Evolutionary conservation across 371 early-diverging fungal species (phyloP), one percentile per base, ranked within the genome.

Genomic region (Mucor lusitanicus): DNA sequence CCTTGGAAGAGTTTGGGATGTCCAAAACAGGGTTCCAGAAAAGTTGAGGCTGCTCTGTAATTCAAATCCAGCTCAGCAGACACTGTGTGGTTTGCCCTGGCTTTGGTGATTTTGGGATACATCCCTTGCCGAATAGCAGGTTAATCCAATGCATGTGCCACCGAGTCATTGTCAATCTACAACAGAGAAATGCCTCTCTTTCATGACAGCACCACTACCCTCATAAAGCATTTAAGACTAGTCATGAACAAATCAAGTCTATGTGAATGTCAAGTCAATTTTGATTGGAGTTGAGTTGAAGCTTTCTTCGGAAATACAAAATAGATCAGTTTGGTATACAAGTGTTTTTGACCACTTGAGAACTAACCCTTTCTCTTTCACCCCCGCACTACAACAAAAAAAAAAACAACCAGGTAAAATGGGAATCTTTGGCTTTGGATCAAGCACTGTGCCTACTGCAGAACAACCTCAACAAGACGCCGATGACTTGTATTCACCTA

Each of bases 381-480:
- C 55, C 61, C 67, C 65, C 58, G 56, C 64, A 59, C 13, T 27
- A 42, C 25, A 59, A 59, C 25, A 30, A 30, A 32, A 32, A 54
- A 54, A 30, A 44, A 65, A 58, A 30, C 55, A 39, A 56, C 40
- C 37, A 42, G 54, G 21, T 53, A 63, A 46, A 13, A 70, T 70
- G 71, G 71, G 71, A 37, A 65, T 70, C 46, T 70, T 70, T 63
- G 71, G 65, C 27, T 65, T 61, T 62, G 61, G 65, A 50, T 63
- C 64, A 23, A 69, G 28, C 64, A 69, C 30, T 28, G 33, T 50
- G 30, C 42, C 61, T 44, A 30, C 23, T 9, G 50, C 42, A 32
- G 19, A 58, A 21, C 61, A 28, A 62, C 67, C 30, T 25, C 37
- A 58, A 40, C 63, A 63, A 35, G 55, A 69, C 42, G 42, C 42